A percentile compares a stretch with the other conserved stretches of the same genome.
phyloP scores from a whole-genome alignment of 495 filamentous ascomycete genomes.

The Aspergillus leporis region DNA sequence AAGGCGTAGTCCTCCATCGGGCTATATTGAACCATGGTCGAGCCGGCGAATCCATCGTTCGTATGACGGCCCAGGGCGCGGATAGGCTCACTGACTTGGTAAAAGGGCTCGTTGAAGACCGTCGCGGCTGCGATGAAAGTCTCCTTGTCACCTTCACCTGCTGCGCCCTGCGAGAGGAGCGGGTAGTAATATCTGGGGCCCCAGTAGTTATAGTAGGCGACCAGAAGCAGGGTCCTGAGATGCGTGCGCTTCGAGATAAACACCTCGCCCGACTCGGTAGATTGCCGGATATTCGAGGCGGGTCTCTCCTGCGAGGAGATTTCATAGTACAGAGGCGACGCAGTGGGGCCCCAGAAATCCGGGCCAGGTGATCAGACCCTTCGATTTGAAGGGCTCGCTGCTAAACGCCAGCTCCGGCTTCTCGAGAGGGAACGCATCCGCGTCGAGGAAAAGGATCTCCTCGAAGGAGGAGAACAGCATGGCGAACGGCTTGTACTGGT shows the following conservation, averaged over 20 bases:
- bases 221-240: slow-evolving; percentile 43
- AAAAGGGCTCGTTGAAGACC: slow-evolving; percentile 39
- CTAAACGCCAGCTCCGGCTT: slow-evolving; percentile 44
- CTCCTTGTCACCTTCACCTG: slow-evolving; percentile 59
- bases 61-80: slow-evolving; percentile 16
- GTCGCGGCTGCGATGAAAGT: slow-evolving; percentile 53
- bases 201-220: slow-evolving; percentile 58
- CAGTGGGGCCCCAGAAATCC: slow-evolving; percentile 56
- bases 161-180: slow-evolving; percentile 48
- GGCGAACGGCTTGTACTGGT: slow-evolving; percentile 52
- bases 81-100: slow-evolving; percentile 39
- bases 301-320: slow-evolving; percentile 43
- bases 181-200: slow-evolving; percentile 52
- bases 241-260: slow-evolving; percentile 51
- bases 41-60: slow-evolving; percentile 16
- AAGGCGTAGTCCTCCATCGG: slow-evolving; percentile 34
- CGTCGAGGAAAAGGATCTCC: slow-evolving; percentile 52
- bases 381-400: slow-evolving; percentile 42
- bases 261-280: slow-evolving; percentile 52
- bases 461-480: slow-evolving; percentile 54
- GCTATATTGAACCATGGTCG: slow-evolving; percentile 38
- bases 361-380: slow-evolving; percentile 53
- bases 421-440: slow-evolving; percentile 23
- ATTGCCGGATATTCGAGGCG: slow-evolving; percentile 22
- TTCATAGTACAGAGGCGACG: slow-evolving; percentile 44